Conservation (phyloP, 2,329 filamentous ascomycete species). For the Fusarium pseudocircinatum region DNA sequence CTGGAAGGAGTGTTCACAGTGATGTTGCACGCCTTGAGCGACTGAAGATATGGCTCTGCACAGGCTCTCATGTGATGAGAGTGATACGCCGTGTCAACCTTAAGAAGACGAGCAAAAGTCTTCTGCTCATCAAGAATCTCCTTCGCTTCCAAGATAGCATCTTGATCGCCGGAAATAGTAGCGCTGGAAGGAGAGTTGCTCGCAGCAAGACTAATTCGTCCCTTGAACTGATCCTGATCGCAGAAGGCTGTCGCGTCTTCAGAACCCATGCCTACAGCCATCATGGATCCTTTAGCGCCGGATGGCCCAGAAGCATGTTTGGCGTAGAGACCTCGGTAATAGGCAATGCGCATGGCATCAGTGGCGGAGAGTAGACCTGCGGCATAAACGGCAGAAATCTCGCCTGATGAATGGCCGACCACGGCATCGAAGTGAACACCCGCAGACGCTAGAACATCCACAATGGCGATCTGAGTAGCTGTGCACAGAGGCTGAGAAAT, state of each 20-base stretch:
- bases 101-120: neutral
- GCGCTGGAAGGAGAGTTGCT: neutral
- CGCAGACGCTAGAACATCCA: neutral
- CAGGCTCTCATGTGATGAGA: neutral
- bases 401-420: slow-evolving; percentile 4
- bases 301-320: neutral
- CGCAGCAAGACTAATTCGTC: neutral
- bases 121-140: neutral
- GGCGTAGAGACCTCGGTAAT: neutral
- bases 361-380: neutral
- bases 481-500: slow-evolving; percentile 6
- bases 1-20: neutral
- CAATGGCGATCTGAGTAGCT: neutral
- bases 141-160: neutral
- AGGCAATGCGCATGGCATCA: slow-evolving; percentile 5
- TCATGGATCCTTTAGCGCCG: neutral
- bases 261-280: neutral
- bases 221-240: neutral
- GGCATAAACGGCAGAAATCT: slow-evolving; percentile 3
- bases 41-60: neutral
- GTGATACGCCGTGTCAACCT: slow-evolving; percentile 8
- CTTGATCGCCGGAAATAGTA: slow-evolving; percentile 2
- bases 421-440: neutral
- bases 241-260: neutral
- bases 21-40: neutral